Evolutionary conservation across 179 eudicot genomes (phyloP), one percentile per base, ranked within the genome.

Genomic region (Camellia oleifera): DNA sequence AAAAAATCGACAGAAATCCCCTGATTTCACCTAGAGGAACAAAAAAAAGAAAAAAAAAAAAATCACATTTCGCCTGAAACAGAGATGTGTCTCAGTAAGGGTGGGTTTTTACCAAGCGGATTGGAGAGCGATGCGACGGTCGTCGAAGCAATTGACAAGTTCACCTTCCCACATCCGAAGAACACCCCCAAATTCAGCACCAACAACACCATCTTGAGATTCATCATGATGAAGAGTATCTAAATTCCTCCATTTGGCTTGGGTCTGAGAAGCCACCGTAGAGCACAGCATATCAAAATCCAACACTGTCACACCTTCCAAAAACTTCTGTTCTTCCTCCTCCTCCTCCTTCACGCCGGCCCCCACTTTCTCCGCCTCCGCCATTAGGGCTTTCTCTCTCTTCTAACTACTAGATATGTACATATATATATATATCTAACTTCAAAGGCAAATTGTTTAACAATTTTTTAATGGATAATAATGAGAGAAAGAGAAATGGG

Each of bases 151-250:
- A 86, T 96, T 97, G 82, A 96, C 86, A 76, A 96, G 84, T 46
- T 90, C 97, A 83, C 99, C 98, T 88, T 96, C 99, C 99, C 99
- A 96, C 99, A 96, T 87, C 89, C 99, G 89, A 18, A 90, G 83
- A 76, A 94, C 94, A 52, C 97, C 99, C 66, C 88, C 91, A 66
- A 82, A 67, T 69, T 52, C 84, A 66, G 69, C 40, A 1, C 40
- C 40, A 32, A 32, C 72, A 14, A 44, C 88, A 56, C 69, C 87
- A 11, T 80, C 82, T 11, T 78, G 78, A 6, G 63, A 81, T 17
- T 82, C 89, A 3, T 84, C 80, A 64, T 81, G 77, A 44, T 32
- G 2, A 1, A 32, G 40, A 32, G 57, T 77, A 44, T 87, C 87
- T 70, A 90, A 69, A 63, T 82, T 83, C 50, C 78, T 85, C 93